Conservation (phyloP, 257 asterid species). For the Haberlea rhodopensis region DNA sequence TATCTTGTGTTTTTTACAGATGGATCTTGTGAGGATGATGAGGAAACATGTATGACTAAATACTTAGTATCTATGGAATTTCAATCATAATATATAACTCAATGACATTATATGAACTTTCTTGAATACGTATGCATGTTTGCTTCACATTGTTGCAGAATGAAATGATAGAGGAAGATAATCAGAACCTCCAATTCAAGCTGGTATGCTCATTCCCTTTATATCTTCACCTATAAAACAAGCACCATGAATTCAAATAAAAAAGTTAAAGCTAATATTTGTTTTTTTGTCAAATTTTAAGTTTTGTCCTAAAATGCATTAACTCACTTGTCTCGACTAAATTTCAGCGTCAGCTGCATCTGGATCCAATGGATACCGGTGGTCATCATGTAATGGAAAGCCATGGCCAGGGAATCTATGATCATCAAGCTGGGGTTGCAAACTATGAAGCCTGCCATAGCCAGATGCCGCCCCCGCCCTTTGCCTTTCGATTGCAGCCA, state of each 20-base stretch:
- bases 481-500: constrained; percentile 68
- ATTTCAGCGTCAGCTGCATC: constrained; percentile 57
- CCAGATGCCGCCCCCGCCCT: constrained; percentile 64
- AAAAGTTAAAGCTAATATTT: too few relatives aligned
- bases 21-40: constrained; percentile 53
- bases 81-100: not conserved
- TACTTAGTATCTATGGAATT: too few relatives aligned
- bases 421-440: constrained; percentile 42
- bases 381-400: constrained; percentile 47
- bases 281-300: not conserved
- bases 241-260: not conserved
- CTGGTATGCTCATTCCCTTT: constrained; percentile 34
- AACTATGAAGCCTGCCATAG: constrained; percentile 37
- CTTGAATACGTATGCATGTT: not conserved
- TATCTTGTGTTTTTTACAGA: constrained; percentile 33
- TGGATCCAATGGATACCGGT: constrained; percentile 46
- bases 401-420: constrained; percentile 49
- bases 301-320: too few relatives aligned
- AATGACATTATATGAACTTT: not conserved
- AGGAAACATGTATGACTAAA: constrained; percentile 46
- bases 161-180: constrained; percentile 60
- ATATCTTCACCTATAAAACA: not conserved
- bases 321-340: too few relatives aligned
- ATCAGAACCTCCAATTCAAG: constrained; percentile 55
- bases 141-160: constrained; percentile 32